A percentile compares a stretch with the other conserved stretches of the same genome.
Conservation (phyloP, 225 moss, liverwort and hornwort genomes). For the Sphagnum tenellum region DNA sequence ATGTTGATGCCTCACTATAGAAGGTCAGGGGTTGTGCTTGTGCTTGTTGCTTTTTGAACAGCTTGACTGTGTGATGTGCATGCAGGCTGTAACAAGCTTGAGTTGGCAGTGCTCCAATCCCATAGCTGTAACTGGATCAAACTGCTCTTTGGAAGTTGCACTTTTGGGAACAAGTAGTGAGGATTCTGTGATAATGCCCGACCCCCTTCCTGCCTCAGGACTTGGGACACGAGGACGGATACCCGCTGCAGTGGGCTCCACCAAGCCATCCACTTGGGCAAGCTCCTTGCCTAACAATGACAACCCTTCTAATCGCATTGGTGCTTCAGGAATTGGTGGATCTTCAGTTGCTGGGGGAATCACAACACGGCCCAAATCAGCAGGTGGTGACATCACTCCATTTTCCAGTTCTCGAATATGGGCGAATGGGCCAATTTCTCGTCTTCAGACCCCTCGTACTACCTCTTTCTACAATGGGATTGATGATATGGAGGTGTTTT, state of each 20-base stretch:
- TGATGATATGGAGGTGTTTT: conserved; percentile 99
- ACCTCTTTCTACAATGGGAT: conserved; percentile 65
- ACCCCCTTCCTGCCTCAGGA: conserved; percentile 82
- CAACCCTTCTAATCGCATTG: conserved; percentile 3
- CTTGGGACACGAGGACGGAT: conserved; percentile 64
- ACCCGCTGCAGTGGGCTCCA: conserved; percentile 34
- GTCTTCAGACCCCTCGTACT: conserved; percentile 69
- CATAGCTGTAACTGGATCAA: conserved; percentile 72
- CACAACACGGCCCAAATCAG: conserved; percentile 45
- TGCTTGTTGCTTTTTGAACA: too few relatives aligned
- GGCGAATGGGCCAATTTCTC: conserved; percentile 77
- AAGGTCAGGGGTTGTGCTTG: too few relatives aligned
- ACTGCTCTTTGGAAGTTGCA: conserved; percentile 73
- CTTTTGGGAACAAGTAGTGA: conserved; percentile 80
- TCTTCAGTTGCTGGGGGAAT: conserved; percentile 18
- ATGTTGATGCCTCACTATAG: neutral
- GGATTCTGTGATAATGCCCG: conserved; percentile 97
- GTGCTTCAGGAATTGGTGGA: conserved; percentile 24
- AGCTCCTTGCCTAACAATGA: conserved; percentile 52
- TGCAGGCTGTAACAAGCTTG: conserved; percentile 86
- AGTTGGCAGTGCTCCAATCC: conserved; percentile 99
- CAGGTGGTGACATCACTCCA: conserved; percentile 43
- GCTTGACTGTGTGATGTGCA: conserved; percentile 2
- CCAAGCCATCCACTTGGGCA: conserved; percentile 48
- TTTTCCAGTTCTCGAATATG: conserved; percentile 45